phyloP scores from a whole-genome alignment of 202 grass and related monocot genomes.

The Digitaria exilis region DNA sequence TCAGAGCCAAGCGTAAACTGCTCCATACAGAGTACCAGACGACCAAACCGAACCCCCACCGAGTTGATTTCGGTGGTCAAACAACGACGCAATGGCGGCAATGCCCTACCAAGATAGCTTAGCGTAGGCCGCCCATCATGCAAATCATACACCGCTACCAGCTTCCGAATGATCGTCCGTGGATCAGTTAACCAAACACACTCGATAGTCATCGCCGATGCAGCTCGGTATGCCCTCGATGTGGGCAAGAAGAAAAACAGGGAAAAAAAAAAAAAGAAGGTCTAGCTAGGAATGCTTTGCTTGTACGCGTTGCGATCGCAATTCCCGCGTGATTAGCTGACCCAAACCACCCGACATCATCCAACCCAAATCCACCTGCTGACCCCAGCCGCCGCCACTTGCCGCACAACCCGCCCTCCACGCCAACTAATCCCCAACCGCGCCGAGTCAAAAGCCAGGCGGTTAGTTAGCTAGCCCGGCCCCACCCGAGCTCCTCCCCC shows the following conservation, averaged over 20 bases:
- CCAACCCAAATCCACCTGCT: no score
- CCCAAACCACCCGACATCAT: conserved; percentile 4
- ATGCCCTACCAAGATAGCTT: neutral
- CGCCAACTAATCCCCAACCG: neutral
- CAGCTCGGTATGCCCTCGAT: neutral
- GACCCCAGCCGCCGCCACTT: neutral
- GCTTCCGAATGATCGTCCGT: neutral
- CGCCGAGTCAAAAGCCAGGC: neutral
- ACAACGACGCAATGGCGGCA: no score
- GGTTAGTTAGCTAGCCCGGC: neutral
- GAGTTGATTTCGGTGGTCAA: no score
- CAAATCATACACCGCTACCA: neutral
- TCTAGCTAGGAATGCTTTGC: neutral
- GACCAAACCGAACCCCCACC: no score
- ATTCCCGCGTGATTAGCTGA: conserved; percentile 38
- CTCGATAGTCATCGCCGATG: neutral
- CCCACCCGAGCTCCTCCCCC: no score
- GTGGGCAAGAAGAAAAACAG: no score
- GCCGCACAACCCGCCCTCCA: conserved; percentile 9
- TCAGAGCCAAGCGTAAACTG: no score
- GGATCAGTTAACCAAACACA: neutral
- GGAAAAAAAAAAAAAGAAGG: neutral
- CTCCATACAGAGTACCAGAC: no score
- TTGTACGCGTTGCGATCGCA: neutral
- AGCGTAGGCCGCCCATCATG: neutral